phyloP scores from a whole-genome alignment of 768 basidiomycete species.

The Tulasnella sp. region DNA sequence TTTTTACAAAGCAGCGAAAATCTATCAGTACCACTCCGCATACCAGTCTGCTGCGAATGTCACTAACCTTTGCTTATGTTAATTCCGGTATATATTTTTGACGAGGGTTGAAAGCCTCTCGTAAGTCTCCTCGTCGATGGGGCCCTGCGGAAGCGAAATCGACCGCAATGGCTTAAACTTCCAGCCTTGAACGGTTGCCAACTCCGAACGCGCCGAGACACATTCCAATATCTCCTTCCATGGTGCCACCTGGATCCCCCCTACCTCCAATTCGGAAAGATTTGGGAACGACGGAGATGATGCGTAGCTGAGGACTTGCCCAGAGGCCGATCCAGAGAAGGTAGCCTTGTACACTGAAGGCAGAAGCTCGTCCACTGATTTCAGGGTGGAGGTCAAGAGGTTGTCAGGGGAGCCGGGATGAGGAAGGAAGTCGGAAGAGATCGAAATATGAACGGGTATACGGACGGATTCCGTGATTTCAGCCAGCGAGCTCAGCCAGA shows the following conservation, averaged over 20 bases:
- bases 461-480: not conserved
- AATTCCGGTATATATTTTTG: not conserved
- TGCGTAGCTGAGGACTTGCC: not conserved
- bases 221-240: not conserved
- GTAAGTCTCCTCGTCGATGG: not conserved
- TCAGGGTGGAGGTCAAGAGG: not conserved
- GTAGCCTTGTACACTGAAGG: not conserved
- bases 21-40: no score
- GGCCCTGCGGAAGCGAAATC: not conserved
- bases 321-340: not conserved
- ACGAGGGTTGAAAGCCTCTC: not conserved
- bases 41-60: no score
- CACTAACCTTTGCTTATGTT: no score
- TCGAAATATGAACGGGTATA: not conserved
- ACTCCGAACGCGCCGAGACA: not conserved
- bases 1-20: no score
- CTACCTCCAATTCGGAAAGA: not conserved
- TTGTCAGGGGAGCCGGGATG: not conserved
- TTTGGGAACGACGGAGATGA: not conserved
- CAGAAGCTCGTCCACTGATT: not conserved
- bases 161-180: not conserved
- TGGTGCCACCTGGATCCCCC: not conserved
- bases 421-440: not conserved
- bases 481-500: not conserved
- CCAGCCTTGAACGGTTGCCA: not conserved